These are phyloP conservation scores for Aspergillus intermedius DNA, from an alignment of 2,329 filamentous ascomycete species.

Conservation along the genomic window DNA sequence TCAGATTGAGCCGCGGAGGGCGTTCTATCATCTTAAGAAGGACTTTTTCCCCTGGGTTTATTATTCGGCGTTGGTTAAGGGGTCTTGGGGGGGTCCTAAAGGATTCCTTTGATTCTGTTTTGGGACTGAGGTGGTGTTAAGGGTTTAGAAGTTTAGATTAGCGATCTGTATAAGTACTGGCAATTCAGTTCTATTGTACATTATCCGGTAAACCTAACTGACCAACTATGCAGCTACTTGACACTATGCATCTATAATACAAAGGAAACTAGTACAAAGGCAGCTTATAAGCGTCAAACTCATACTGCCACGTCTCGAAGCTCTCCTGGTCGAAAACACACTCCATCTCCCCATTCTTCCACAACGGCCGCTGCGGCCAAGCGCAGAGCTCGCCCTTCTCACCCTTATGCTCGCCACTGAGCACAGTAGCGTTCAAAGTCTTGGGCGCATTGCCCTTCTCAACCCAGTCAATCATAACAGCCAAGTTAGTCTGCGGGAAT, in stretches of 20 bases:
- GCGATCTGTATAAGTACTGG: too few species aligned
- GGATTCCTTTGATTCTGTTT: conserved; percentile 23
- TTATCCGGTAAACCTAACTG: too few species aligned
- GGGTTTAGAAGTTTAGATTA: too few species aligned
- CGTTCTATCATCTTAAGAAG: conserved; percentile 60
- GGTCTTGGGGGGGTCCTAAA: conserved; percentile 56
- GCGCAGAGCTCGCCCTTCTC: conserved; percentile 15
- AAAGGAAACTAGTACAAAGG: not conserved
- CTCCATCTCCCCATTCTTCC: conserved; percentile 1
- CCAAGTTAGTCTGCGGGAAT: conserved; percentile 40
- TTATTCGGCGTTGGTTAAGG: conserved; percentile 54
- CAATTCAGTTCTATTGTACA: too few species aligned
- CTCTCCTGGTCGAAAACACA: not conserved
- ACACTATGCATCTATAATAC: too few species aligned
- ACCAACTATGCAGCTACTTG: too few species aligned
- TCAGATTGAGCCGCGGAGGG: conserved; percentile 49
- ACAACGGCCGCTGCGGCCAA: conserved; percentile 18
- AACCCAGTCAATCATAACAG: conserved; percentile 45
- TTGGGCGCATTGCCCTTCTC: conserved; percentile 41
- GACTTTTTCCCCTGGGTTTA: conserved; percentile 65
- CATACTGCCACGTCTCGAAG: not conserved
- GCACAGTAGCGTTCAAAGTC: conserved; percentile 34
- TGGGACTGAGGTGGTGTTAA: too few species aligned
- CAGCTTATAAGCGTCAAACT: not conserved
- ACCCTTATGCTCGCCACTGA: conserved; percentile 11